Base-by-base conservation (phyloP, 179 eudicot genomes). In the Patellifolia procumbens region DNA sequence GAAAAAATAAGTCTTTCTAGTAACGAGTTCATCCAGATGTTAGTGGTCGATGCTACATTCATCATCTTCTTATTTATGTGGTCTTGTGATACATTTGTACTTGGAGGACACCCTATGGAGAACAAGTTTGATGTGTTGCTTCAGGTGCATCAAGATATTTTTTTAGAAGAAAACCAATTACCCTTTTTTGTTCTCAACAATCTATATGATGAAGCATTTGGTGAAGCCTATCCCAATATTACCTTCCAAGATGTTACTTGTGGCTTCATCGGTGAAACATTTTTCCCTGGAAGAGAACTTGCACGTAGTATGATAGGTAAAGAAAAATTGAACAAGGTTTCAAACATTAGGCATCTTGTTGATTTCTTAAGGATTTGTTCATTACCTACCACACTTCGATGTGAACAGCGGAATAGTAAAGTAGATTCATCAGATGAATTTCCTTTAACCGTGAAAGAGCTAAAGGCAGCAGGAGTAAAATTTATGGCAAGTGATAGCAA, bases 1-100 rank as follows among this genome's bases (percentile, higher is more conserved):
- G 42, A 37, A 37, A 37, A 37, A 7, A 37, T 37, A 37, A 4
- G 7, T 37, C 7, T 37, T 19, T 32, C 71, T 5, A 66, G 74
- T 10, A 39, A 58, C 6, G 61, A 56, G 3, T 76, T 82, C 22
- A 2, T 66, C 2, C 64, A 71, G 17, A 82, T 75, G 77, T 72
- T 82, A 20, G 43, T 82, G 20, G 43, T 78, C 6, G 85, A 82
- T 68, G 69, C 76, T 35, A 51, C 77, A 45, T 82, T 82, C 48
- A 70, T 74, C 2, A 75, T 78, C 24, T 77, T 62, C 46, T 32
- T 78, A 60, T 53, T 82, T 19, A 32, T 67, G 39, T 52, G 45
- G 48, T 1, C 8, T 31, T 16, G 39, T 28, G 2, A 6, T 4
- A 2, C 17, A 0, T 20, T 69, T 7, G 26, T n/a, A 7, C 17